These are phyloP conservation scores for Teratosphaeria gauchensis DNA, from an alignment of 2,329 filamentous ascomycete species.

Conservation along the genomic window DNA sequence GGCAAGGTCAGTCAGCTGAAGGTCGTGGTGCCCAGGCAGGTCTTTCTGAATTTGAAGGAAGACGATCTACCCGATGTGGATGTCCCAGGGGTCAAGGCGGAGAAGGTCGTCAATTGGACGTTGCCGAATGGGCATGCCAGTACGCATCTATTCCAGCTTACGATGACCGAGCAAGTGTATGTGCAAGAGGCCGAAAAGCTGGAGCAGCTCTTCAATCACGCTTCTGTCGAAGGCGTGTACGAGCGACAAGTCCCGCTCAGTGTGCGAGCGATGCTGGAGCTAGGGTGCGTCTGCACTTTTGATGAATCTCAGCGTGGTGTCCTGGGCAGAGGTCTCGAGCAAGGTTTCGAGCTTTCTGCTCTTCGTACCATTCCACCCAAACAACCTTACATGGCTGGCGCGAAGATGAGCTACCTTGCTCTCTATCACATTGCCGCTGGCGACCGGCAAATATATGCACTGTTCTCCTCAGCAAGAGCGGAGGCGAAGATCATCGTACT, in stretches of 20 bases:
- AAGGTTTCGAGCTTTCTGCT: slow-evolving; percentile 78
- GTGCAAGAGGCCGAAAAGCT: slow-evolving; percentile 77
- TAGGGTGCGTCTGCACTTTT: slow-evolving; percentile 88
- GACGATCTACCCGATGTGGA: slow-evolving; percentile 82
- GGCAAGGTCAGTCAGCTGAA: slow-evolving; percentile 82
- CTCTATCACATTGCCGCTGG: slow-evolving; percentile 86
- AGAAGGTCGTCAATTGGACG: slow-evolving; percentile 87
- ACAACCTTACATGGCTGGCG: slow-evolving; percentile 64
- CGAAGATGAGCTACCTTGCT: slow-evolving; percentile 70
- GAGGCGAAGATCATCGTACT: slow-evolving; percentile 84
- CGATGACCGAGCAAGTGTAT: slow-evolving; percentile 79
- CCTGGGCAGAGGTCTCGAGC: slow-evolving; percentile 81
- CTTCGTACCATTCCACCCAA: slow-evolving; percentile 60
- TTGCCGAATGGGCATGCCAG: slow-evolving; percentile 92
- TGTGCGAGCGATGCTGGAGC: slow-evolving; percentile 73
- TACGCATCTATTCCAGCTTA: slow-evolving; percentile 87
- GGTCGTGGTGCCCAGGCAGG: slow-evolving; percentile 75
- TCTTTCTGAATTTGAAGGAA: slow-evolving; percentile 86
- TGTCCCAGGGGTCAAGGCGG: slow-evolving; percentile 73
- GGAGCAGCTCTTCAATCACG: slow-evolving; percentile 73
- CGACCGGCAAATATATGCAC: slow-evolving; percentile 82
- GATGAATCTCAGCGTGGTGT: slow-evolving; percentile 85
- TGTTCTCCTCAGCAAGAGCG: slow-evolving; percentile 75
- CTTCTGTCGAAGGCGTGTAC: slow-evolving; percentile 94
- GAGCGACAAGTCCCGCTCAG: slow-evolving; percentile 86